Base-by-base conservation (phyloP, 345 rosid genomes). In the Theobroma cacao region DNA sequence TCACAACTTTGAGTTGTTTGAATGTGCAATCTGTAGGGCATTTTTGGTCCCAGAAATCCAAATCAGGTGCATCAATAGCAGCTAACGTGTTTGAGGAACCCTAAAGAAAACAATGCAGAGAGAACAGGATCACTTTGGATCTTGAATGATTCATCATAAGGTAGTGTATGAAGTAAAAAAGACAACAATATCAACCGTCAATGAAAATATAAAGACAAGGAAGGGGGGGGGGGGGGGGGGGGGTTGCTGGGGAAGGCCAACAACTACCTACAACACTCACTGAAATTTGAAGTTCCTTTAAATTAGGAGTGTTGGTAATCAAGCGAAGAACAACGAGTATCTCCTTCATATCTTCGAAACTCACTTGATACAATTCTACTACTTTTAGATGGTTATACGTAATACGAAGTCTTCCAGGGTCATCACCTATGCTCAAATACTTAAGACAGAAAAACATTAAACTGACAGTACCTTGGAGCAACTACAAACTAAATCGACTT, bases 341-440 rank as follows among this genome's bases (percentile, higher is more conserved):
- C 87, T 94, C 97, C 52, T 85, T 89, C 71, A 81, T 84, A 86
- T 96, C 99, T 84, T 96, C 99, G 67, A 94, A 94, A 75, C 97
- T 91, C 63, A 96, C 95, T 90, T 92, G 91, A 86, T 84, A 88
- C 36, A 94, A 79, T 79, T 92, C 98, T 79, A 94, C 89, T 6
- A 81, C 82, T 69, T 85, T 90, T 3, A 94, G 87, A 84, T 84
- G 84, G 73, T 65, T 87, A 67, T 89, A 91, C n/a, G 91, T 91
- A 50, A 91, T 76, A 2, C 92, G 88, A 75, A 86, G 83, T 74
- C 77, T 82, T 83, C 91, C 91, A 7, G 87, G 91, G 80, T 88
- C 87, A 84, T 88, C 82, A 78, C 99, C 98, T 83, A 94, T 82
- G 75, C 99, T 96, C 89, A 96, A 90, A 84, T 91, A 96, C 99